Base-by-base conservation (phyloP, 1,284 basidiomycete genomes). In the Thecaphora frezii region DNA sequence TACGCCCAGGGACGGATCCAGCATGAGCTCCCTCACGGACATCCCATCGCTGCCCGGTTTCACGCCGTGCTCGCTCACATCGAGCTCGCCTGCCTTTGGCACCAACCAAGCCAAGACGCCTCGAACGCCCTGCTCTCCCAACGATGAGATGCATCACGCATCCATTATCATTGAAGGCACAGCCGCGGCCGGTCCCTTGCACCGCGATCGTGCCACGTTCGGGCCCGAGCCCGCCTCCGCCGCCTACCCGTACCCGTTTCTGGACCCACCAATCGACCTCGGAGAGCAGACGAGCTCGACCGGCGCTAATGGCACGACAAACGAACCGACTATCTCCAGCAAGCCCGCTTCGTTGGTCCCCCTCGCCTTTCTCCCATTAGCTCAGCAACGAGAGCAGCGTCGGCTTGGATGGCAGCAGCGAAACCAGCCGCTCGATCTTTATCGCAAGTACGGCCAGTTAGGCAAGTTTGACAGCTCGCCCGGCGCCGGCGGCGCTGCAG, bases 1-100 rank as follows among this genome's bases (percentile, higher is more conserved):
- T 28, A 62, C 64, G 10, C 64, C 64, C 8, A 49, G 64, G 16
- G 59, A 62, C 42, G 53, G 46, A 8, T 48, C 53, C 4, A 48
- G 50, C 8, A 44, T 59, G 2, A 52, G 53, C 5, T 53, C 64
- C 0, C 56, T 66, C 36, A 58, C 58, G n/a, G 73, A 74, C 44
- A 71, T 66, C 2, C 69, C 71, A 1, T 74, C 73, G 1, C 40
- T 74, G 28, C 73, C 73, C 2, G 73, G 66, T 25, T 74, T 73
- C 49, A 74, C 73, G 4, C 73, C 73, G 2, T 61, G 69, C 56
- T 71, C 69, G 22, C 44, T 69, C 25, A 73, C 55, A 18, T 71
- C 59, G 21, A 74, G 68, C 58, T 74, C 73, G 9, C 73, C 73
- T 0, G 59, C 73, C 1, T 65, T 71, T 30, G 70, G 69, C 36